A percentile compares a stretch with the other conserved stretches of the same genome.
Conservation (phyloP, 176 grass and related monocot genomes). For the Carex parvula region DNA sequence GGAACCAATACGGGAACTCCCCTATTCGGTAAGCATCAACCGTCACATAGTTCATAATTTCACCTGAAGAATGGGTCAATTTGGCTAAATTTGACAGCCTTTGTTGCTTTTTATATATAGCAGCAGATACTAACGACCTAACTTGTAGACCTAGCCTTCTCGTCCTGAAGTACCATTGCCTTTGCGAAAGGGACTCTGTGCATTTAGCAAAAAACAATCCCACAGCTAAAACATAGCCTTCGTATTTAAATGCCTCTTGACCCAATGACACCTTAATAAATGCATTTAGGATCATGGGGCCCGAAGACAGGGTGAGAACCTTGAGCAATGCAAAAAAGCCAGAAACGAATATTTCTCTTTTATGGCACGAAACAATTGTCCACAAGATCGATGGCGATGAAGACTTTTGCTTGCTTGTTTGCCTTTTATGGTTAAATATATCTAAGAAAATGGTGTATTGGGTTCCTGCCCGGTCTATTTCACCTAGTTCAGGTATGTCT, state of each 20-base stretch:
- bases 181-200: conserved; percentile 71
- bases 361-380: conserved; percentile 73
- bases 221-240: conserved; percentile 54
- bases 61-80: conserved; percentile 67
- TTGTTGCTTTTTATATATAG: conserved; percentile 80
- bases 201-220: conserved; percentile 70
- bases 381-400: conserved; percentile 46
- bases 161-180: conserved; percentile 87
- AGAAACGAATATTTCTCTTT: conserved; percentile 55
- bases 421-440: conserved; percentile 40
- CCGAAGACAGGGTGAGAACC: conserved; percentile 55
- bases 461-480: conserved; percentile 44
- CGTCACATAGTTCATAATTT: conserved; percentile 90
- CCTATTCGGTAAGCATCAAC: conserved; percentile 88
- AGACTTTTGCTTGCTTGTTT: conserved; percentile 17
- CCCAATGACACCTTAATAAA: conserved; percentile 77
- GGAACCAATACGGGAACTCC: conserved; percentile 90
- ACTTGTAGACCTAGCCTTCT: conserved; percentile 72
- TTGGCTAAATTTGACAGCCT: conserved; percentile 67
- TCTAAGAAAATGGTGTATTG: conserved; percentile 56
- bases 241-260: conserved; percentile 53
- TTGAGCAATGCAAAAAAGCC: conserved; percentile 85
- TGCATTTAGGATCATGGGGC: conserved; percentile 69
- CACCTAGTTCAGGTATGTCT: conserved; percentile 59
- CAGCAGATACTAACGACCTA: conserved; percentile 66